Evolutionary conservation across 2,329 filamentous ascomycete species (phyloP).

Genomic region (Xylariaceae sp.): DNA sequence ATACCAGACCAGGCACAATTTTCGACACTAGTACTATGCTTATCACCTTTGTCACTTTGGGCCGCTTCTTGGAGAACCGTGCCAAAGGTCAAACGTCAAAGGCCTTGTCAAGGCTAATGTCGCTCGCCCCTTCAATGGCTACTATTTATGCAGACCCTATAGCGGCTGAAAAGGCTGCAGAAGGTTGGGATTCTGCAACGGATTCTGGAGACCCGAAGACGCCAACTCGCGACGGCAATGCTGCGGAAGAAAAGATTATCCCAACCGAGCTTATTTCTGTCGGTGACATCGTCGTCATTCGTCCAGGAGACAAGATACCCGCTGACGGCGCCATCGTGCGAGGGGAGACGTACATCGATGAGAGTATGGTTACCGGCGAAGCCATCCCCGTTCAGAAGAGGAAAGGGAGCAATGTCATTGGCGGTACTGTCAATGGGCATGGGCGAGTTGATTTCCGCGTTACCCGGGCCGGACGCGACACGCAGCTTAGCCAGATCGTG

Average conservation of each 20-base stretch:
- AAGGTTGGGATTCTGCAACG: conserved; percentile 60
- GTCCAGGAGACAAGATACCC: conserved; percentile 93
- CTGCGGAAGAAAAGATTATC: conserved; percentile 78
- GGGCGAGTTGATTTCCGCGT: conserved; percentile 90
- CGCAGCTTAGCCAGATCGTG: conserved; percentile 95
- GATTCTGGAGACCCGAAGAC: conserved; percentile 41
- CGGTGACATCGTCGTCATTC: conserved; percentile 86
- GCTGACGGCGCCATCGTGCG: conserved; percentile 84
- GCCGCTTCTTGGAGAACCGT: conserved; percentile 86
- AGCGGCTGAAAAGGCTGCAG: conserved; percentile 84
- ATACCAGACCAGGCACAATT: conserved; percentile 78
- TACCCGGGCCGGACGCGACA: conserved; percentile 87
- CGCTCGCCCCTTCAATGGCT: conserved; percentile 90
- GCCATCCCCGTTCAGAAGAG: conserved; percentile 91
- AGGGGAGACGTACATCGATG: conserved; percentile 90
- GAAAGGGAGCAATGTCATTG: conserved; percentile 75
- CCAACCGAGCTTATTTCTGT: conserved; percentile 93
- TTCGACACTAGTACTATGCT: conserved; percentile 99
- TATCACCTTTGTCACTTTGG: conserved; percentile 89
- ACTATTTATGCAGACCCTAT: conserved; percentile 95
- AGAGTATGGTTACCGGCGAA: conserved; percentile 98
- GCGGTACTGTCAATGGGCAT: conserved; percentile 91
- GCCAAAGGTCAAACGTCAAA: conserved; percentile 96
- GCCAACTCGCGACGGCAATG: conserved; percentile 46
- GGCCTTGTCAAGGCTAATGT: conserved; percentile 91